Evolutionary conservation across 192 early-diverging fungal species (phyloP), one percentile per base, ranked within the genome.

Genomic region (Backusella morwellensis): DNA sequence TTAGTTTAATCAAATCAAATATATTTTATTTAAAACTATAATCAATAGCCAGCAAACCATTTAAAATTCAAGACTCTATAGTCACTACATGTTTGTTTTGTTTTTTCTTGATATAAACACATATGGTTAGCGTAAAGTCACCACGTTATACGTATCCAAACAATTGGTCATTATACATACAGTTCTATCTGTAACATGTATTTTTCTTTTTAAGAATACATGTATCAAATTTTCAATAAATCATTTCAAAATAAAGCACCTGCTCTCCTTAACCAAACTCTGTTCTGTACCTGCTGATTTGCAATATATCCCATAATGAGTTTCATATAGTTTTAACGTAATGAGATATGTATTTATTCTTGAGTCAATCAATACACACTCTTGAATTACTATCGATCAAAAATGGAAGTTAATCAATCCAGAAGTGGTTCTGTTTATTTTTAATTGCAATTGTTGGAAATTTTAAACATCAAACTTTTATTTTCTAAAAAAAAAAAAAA

Each of bases 11-110:
- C 21, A 26, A 63, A 63, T 63, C 7, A 63, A 12, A 12, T 12
- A 63, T 50, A 50, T 50, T 50, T n/a, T n/a, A 50, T 29, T 63
- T 59, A 59, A 59, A 59, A 59, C 21, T 59, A 59, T 59, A 59
- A 26, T 26, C 21, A 26, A 12, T 63, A 26, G 4, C 56, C 23
- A 11, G 2, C 3, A 11, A 63, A 29, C 56, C 4, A 63, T 26
- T 63, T 32, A 29, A 23, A 63, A n/a, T 63, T 26, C 26, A 14
- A 63, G n/a, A 4, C 7, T 4, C 56, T 29, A 63, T 63, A 54
- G 4, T 63, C 56, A 63, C 56, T 12, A 63, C 11, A 11, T 44
- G 42, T 63, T 63, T 63, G 56, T 63, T 63, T 63, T 29, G 56
- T 23, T 63, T 63, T 56, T 63, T 23, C n/a, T 29, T 63, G 56